These are phyloP conservation scores for Claviceps pazoutovae DNA, from an alignment of 2,329 filamentous ascomycete species.

Conservation along the genomic window DNA sequence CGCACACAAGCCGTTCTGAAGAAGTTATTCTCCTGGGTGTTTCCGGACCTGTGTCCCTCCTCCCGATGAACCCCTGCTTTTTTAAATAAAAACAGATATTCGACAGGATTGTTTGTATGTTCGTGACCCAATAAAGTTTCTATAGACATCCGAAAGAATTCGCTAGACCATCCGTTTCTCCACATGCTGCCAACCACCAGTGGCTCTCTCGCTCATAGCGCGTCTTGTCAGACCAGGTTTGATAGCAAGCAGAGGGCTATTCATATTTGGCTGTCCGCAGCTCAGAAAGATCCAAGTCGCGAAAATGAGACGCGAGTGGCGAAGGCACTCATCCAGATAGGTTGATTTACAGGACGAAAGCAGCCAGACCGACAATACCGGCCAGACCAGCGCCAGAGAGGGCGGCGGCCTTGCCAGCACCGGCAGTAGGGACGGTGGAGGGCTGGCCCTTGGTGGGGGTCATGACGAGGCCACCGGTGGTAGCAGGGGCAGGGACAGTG, in stretches of 20 bases:
- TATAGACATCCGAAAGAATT: conserved; percentile 21
- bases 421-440: conserved; percentile 33
- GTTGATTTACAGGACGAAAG: conserved; percentile 42
- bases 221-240: no score
- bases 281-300: neutral
- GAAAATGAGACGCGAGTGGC: neutral
- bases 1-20: conserved; percentile 4
- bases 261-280: no score
- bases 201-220: no score
- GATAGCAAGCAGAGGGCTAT: no score
- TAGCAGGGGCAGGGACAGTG: conserved; percentile 8
- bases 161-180: conserved; percentile 6
- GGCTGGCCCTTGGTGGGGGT: conserved; percentile 18
- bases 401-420: conserved; percentile 41
- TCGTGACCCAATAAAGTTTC: conserved; percentile 19
- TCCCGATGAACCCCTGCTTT: conserved; percentile 11
- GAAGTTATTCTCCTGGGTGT: conserved; percentile 2
- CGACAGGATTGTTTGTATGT: conserved; percentile 15
- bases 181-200: no score
- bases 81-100: neutral
- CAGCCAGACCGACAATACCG: conserved; percentile 45
- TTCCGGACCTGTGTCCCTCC: neutral
- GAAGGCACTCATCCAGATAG: conserved; percentile 18
- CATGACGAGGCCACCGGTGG: conserved; percentile 1
- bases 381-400: conserved; percentile 46